Evolutionary conservation across 2,329 filamentous ascomycete genomes (phyloP).

Genomic region (Xylaria sp.): DNA sequence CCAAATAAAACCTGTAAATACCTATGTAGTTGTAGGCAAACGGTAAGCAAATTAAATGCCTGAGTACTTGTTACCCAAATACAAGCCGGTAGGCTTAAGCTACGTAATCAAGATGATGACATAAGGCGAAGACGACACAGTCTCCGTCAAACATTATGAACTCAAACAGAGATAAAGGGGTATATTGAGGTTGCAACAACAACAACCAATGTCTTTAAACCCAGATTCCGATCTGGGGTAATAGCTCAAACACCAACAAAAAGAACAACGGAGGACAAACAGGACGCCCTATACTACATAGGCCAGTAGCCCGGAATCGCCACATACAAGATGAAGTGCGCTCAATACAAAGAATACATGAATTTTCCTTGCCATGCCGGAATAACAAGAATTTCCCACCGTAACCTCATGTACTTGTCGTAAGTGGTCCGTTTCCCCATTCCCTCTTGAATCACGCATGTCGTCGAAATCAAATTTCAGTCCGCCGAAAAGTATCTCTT

Average conservation of each 20-base stretch:
- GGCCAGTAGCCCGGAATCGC: conserved; percentile 4
- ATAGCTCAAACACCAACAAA: conserved; percentile 16
- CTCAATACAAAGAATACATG: conserved; percentile 12
- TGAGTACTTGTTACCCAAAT: background rate
- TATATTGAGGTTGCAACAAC: conserved; percentile 30
- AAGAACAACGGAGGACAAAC: conserved; percentile 3
- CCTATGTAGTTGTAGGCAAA: no score
- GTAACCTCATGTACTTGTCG: conserved; percentile 28
- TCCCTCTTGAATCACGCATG: conserved; percentile 12
- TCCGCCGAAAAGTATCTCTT: conserved; percentile 80
- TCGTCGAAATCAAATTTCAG: conserved; percentile 45
- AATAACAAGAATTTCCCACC: conserved; percentile 15
- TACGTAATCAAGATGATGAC: background rate
- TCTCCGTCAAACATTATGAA: background rate
- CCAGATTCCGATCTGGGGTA: conserved; percentile 6
- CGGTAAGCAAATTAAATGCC: background rate
- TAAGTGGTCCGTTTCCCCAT: conserved; percentile 20
- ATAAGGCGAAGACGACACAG: background rate
- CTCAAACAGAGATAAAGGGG: conserved; percentile 23
- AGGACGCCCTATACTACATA: conserved; percentile 30
- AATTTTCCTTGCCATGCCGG: conserved; percentile 24
- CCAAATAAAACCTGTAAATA: background rate
- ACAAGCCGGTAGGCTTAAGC: background rate
- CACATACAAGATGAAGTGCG: conserved; percentile 12
- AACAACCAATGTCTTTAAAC: conserved; percentile 22